Evolutionary conservation across 495 filamentous ascomycete species (phyloP), one percentile per base, ranked within the genome.

Genomic region (Podospora conica): DNA sequence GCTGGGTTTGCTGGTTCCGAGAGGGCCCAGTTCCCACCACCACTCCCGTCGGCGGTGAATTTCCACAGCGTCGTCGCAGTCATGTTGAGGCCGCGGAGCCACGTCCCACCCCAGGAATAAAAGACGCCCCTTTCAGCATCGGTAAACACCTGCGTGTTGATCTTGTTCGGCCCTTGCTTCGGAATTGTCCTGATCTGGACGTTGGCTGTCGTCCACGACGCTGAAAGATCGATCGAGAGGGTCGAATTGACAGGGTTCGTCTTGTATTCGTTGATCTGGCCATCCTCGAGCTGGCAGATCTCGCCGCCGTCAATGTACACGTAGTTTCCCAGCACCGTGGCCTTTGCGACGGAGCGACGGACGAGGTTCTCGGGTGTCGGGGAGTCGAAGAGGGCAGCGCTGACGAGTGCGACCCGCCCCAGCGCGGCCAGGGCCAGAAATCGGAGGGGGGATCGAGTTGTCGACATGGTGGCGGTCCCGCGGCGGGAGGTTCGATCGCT

Each of bases 71-170:
- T 64, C 22, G 68, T 73, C 15, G 55, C 48, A 0, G 70, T 68
- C 10, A 72, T 70, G 63, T 64, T 66, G 1, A 27, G 29, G 20
- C 59, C 65, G n/a, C 40, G 53, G 20, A 53, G 15, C 40, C 54
- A 68, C 40, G 65, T 70, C 10, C 79, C 78, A 9, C 73, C 78
- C 74, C 75, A 80, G 9, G 71, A 68, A 59, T 80, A 80, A 15
- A 78, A 73, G 29, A 55, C 61, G 23, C 70, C 68, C 3, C 58
- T 65, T 3, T 64, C 65, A 1, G 58, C 23, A 60, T 79, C 73
- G 9, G 68, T 63, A 73, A 73, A 79, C 29, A 73, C 59, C 8
- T 64, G 58, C n/a, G 70, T 69, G 58, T 74, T 70, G 53, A 24
- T 11, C 63, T 69, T 61, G 67, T 56, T n/a, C 22, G 65, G 58